Base-by-base conservation (phyloP, 2,329 filamentous ascomycete genomes). In the Alternaria solani region DNA sequence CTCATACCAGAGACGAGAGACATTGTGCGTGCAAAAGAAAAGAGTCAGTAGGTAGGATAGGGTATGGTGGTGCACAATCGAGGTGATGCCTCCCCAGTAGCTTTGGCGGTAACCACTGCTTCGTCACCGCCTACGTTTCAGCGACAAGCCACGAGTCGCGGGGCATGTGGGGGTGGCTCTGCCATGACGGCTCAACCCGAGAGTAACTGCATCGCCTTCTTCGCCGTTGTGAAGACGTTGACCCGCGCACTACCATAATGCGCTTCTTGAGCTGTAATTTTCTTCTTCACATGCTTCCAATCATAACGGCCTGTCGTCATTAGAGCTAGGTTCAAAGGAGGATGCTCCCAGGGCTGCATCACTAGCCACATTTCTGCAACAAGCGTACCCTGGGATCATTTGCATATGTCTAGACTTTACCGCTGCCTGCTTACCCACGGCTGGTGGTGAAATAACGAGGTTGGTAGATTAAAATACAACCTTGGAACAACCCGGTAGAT, bases 1-100 rank as follows among this genome's bases (percentile, higher is more conserved):
- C 26, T 52, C 57, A 34, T 64, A 69, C 67, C 67, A 51, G 67
- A 63, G 12, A 66, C 58, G 14, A 69, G 63, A 42, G 67, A 68
- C 66, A 69, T 69, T 18, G 23, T 41, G 28, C 25, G 47, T 41
- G 34, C 16, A 26, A 23, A n/a, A 25, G 0, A 12, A 14, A 30
- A 39, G 51, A 38, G 26, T 5, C 28, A 23, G 20, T 18, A 23
- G 38, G 26, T 23, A 11, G 34, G 5, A 39, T 11, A 7, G 34
- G 16, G n/a, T 18, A 32, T 20, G n/a, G 34, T 6, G 23, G 16
- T 26, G 34, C 18, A 25, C 34, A 25, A 34, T 28, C 20, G 34
- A 20, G 16, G 38, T 12, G 12, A 11, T 20, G 43, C 62, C 67
- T 41, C 64, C 64, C 32, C 76, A 72, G 68, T 18, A n/a, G 57